Evolutionary conservation across 2,329 filamentous ascomycete genomes (phyloP), one percentile per base, ranked within the genome.

Genomic region (Dactylonectria macrodidyma): DNA sequence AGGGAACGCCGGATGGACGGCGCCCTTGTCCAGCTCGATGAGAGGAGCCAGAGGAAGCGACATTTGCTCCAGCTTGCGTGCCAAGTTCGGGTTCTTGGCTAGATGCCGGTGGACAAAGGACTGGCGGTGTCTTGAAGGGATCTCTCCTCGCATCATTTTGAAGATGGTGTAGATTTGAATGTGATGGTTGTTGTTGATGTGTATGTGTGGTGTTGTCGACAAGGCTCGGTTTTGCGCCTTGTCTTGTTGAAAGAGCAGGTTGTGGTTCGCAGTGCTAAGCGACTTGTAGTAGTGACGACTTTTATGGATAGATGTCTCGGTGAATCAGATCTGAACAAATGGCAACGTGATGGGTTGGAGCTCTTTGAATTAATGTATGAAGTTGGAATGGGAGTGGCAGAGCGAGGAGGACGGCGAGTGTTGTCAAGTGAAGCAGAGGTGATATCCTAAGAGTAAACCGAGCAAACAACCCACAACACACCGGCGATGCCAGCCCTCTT

Each of bases 1-100:
- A 1, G 92, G 92, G 78, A 92, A 95, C 62, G 83, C 78, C 0
- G 90, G 88, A 75, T 93, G 91, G 2, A 91, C 81, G n/a, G 81
- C 77, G 57, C 91, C 91, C 2, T 87, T 88, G 24, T 84, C 84
- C 71, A 91, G 81, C 79, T 90, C 88, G 8, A 92, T 89, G 6
- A 95, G 88, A 1, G 92, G 91, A 0, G 88, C 86, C 26, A 95
- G 88, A 24, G 84, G 85, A 11, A 93, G 86, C 22, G 87, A 86
- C 86, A 95, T 91, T 71, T 92, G 87, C 26, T 82, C 76, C 65
- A 95, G 85, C 76, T 94, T 93, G 69, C 84, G 79, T 9, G 84
- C 82, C 68, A 94, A 86, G 7, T 80, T 84, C 0, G 87, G 86
- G 79, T 86, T 86, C 67, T 77, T 79, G 65, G 81, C 80, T 6